Base-by-base conservation (phyloP, 768 basidiomycete genomes). In the Hypholoma sublateritium region DNA sequence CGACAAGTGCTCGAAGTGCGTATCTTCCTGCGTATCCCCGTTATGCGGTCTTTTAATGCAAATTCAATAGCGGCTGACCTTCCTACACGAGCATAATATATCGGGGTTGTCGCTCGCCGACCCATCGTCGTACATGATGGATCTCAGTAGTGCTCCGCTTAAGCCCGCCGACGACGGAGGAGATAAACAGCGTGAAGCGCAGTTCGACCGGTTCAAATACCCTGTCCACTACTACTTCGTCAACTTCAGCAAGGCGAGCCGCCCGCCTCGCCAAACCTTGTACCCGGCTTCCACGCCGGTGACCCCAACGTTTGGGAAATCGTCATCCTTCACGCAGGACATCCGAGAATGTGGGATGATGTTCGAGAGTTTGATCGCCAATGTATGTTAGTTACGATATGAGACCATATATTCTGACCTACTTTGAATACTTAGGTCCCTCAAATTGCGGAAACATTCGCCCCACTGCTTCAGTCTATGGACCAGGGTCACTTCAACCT, bases 1-100 rank as follows among this genome's bases (percentile, higher is more conserved):
- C 67, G 77, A 34, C 81, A 84, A 65, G 60, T 77, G 1, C 72
- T 84, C 13, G 81, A 83, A 73, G 80, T 79, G 56, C 19, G 63
- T 55, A 19, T 4, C n/a, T 6, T 36, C 21, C 39, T n/a, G 16
- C n/a, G 22, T 12, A 16, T 11, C 8, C 12, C 9, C 36, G 16
- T 12, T 54, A 47, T 47, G 14, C 8, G 3, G 25, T 42, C 24
- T 44, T n/a, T 22, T 48, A 2, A 44, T 32, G 28, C 37, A 14
- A 32, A n/a, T 2, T 16, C 11, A 34, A 32, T 39, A 80, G 76
- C 80, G 77, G 6, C 69, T 81, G 17, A 70, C 77, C 3, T 82
- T 81, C 57, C 64, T 81, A 13, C 81, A 81, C 62, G 80, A 82
- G 65, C 75, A 76, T 48, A 59, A 62, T 8, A 71, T 82, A 37